A percentile compares a stretch with the other conserved stretches of the same genome.
Conservation (phyloP, 2,329 filamentous ascomycete species). For the Diaporthe destruens region DNA sequence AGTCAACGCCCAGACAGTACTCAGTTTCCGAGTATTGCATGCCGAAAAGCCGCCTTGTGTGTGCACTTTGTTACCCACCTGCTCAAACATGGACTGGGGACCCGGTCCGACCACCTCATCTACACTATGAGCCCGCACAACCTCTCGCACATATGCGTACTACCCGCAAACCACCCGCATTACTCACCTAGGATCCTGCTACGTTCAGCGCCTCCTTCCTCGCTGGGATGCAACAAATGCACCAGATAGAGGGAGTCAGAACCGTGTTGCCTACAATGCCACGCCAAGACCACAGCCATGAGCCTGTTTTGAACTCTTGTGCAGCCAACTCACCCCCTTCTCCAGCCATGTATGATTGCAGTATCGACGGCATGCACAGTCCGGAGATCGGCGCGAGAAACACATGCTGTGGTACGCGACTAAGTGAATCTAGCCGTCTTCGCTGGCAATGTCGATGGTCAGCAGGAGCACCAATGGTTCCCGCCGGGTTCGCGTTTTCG, state of each 20-base stretch:
- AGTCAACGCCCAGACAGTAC: not conserved
- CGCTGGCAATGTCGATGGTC: constrained; percentile 23
- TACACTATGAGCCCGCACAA: not conserved
- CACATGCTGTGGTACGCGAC: constrained; percentile 32
- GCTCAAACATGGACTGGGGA: not conserved
- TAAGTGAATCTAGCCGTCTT: constrained; percentile 21
- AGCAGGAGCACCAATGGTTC: constrained; percentile 19
- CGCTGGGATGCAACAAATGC: not conserved
- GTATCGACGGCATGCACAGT: constrained; percentile 15
- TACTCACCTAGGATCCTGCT: not conserved
- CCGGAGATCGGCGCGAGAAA: constrained; percentile 31
- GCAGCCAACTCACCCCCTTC: constrained; percentile 10
- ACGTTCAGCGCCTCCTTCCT: not conserved
- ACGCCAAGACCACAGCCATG: not conserved
- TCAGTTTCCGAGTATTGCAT: not conserved
- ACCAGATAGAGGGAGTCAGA: not conserved
- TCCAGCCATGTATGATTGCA: constrained; percentile 16
- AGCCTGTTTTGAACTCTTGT: constrained; percentile 17
- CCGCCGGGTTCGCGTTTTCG: constrained; percentile 11
- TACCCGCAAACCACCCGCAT: not conserved
- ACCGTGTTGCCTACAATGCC: constrained; percentile 1
- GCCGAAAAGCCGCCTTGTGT: not conserved
- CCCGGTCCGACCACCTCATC: not conserved
- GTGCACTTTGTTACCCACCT: not conserved
- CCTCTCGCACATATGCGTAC: not conserved